phyloP scores from a whole-genome alignment of 306 rosid species.

The Quercus wislizeni region DNA sequence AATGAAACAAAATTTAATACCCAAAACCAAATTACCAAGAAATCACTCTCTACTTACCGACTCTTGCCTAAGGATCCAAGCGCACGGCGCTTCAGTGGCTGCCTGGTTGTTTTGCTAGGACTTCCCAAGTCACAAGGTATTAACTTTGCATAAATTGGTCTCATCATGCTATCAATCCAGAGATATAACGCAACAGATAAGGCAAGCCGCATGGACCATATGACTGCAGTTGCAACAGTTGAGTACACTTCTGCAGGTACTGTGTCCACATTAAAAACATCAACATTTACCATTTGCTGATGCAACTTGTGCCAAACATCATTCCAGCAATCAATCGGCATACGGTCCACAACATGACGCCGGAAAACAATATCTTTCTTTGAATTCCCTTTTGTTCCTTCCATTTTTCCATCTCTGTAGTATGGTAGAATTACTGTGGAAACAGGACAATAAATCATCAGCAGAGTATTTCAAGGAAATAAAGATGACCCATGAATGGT shows the following conservation, averaged over 20 bases:
- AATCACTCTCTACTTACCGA: slow-evolving; percentile 52
- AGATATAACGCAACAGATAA: slow-evolving; percentile 67
- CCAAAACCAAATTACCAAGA: slow-evolving; percentile 14
- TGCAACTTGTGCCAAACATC: slow-evolving; percentile 95
- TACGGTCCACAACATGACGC: slow-evolving; percentile 76
- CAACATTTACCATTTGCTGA: slow-evolving; percentile 88
- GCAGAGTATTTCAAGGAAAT: slow-evolving; percentile 5
- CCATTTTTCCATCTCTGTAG: slow-evolving; percentile 54
- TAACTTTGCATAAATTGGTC: slow-evolving; percentile 89
- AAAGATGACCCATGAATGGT: slow-evolving; percentile 4
- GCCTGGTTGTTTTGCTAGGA: slow-evolving; percentile 48
- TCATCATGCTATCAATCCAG: slow-evolving; percentile 83
- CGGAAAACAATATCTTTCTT: slow-evolving; percentile 72
- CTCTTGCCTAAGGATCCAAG: slow-evolving; percentile 96
- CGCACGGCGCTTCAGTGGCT: slow-evolving; percentile 50
- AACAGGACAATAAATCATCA: slow-evolving; percentile 21
- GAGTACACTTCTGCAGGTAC: slow-evolving; percentile 88
- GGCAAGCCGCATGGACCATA: slow-evolving; percentile 95
- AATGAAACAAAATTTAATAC: slow-evolving; percentile 6
- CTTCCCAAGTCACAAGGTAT: slow-evolving; percentile 91
- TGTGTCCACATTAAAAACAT: slow-evolving; percentile 70
- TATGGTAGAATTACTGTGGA: slow-evolving; percentile 86
- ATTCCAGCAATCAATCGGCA: slow-evolving; percentile 98
- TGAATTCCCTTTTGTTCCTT: slow-evolving; percentile 42
- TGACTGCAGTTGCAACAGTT: slow-evolving; percentile 79